Evolutionary conservation across 1,139 yeast species (phyloP).

Genomic region (Lodderomyces oxycetoniae): DNA sequence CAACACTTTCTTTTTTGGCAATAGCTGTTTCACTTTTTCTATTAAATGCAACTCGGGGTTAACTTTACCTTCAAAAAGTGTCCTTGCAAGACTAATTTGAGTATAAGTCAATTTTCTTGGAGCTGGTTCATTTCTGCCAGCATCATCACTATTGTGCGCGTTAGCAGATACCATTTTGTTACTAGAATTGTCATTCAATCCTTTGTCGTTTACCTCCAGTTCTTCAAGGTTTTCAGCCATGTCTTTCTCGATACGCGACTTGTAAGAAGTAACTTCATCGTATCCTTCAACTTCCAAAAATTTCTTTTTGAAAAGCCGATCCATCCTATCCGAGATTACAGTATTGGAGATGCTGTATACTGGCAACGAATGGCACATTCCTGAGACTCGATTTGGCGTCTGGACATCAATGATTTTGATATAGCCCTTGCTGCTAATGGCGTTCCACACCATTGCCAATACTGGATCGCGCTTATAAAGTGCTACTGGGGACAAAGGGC

Average conservation of each 20-base stretch:
- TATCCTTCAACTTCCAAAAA: conserved; percentile 32
- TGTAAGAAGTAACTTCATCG: conserved; percentile 32
- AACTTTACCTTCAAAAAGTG: conserved; percentile 20
- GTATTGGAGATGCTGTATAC: not conserved
- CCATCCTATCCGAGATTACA: conserved; percentile 12
- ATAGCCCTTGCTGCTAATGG: conserved; percentile 7
- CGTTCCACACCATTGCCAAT: conserved; percentile 20
- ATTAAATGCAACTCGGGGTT: conserved; percentile 23
- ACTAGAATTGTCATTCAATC: not conserved
- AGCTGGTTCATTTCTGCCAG: conserved; percentile 16
- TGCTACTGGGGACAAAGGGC: conserved; percentile 38
- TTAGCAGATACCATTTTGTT: conserved; percentile 12
- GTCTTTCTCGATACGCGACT: conserved; percentile 6
- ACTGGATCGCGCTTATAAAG: conserved; percentile 30
- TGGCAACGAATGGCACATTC: not conserved
- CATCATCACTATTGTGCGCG: conserved; percentile 18
- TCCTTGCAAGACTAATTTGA: conserved; percentile 11
- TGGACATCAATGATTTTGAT: conserved; percentile 2
- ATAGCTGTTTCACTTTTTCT: conserved; percentile 22
- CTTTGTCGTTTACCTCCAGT: not conserved
- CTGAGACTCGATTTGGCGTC: not conserved
- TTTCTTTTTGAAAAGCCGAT: conserved; percentile 26
- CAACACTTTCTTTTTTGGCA: conserved; percentile 25
- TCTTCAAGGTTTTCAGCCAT: not conserved
- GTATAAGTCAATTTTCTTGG: conserved; percentile 6